Base-by-base conservation (phyloP, 768 basidiomycete species). In the Russula virescens region DNA sequence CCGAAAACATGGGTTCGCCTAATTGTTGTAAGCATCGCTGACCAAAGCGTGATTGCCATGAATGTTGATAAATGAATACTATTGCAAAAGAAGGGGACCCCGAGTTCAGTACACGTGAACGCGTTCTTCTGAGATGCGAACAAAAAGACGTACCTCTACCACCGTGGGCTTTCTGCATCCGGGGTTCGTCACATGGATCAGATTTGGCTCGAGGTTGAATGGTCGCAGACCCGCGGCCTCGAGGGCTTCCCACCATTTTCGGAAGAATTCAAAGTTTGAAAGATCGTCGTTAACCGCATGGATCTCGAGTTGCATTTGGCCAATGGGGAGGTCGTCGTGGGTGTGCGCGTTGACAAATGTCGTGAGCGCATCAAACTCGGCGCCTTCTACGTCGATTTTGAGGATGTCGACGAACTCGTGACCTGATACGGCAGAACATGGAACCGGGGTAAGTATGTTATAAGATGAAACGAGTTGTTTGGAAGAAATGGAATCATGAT, bases 321-420 rank as follows among this genome's bases (percentile, higher is more conserved):
- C 86, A 69, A 89, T 83, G 13, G 88, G 87, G 5, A 89, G 72
- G 14, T 40, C 63, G 14, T 18, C 10, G 47, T 60, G 5, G 16
- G 31, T 23, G 45, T 34, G 86, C 11, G 78, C 75, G 18, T 6
- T 72, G 55, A 85, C 68, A 48, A 84, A 71, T 2, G 77, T 69
- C 0, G 75, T 73, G 9, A 89, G 73, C 1, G 83, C 80, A 50
- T 84, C 79, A 71, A 84, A 89, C 67, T 89, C 88, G 72, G 77
- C 79, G 47, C 83, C 80, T 67, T 89, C 88, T 23, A 86, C 80
- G 70, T 89, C 88, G 55, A 89, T 73, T 71, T 88, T 85, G 60
- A 88, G 79, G 65, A 89, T 79, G 64, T 89, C 88, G 59, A 88
- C 84, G 67, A 83, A 83, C n/a, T 73, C 75, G 68, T 89, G 88